Evolutionary conservation across 331 rosid species (phyloP).

Genomic region (Prunus yedoensis): DNA sequence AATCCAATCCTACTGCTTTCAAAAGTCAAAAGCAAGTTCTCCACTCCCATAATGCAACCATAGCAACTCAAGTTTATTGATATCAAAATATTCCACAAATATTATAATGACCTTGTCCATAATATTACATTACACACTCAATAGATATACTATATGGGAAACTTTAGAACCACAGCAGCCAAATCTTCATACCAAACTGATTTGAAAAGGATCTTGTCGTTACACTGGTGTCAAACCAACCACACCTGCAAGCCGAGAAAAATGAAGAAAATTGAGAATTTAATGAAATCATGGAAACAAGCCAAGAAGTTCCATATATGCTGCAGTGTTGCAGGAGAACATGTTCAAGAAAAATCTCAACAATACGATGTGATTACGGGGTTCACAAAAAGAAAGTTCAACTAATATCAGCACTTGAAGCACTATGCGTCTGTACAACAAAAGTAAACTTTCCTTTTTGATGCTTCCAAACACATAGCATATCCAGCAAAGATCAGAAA

Average conservation of each 20-base stretch:
- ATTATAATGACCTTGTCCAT: not conserved
- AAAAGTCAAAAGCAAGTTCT: not conserved
- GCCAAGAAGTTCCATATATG: not conserved
- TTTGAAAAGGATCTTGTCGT: constrained; percentile 16
- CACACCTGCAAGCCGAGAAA: constrained; percentile 46
- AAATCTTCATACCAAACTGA: constrained; percentile 15
- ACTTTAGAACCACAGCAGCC: constrained; percentile 19
- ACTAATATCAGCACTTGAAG: not conserved
- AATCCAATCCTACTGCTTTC: not conserved
- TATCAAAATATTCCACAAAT: constrained; percentile 6
- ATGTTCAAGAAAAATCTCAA: not conserved
- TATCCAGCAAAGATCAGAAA: not conserved
- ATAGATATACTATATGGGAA: constrained; percentile 14
- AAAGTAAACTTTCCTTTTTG: not conserved
- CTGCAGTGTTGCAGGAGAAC: not conserved
- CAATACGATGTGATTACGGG: not conserved
- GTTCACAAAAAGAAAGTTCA: not conserved
- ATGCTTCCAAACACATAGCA: not conserved
- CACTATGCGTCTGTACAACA: not conserved
- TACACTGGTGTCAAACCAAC: constrained; percentile 74
- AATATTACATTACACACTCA: constrained; percentile 26
- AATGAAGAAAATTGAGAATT: not conserved
- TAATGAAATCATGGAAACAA: not conserved
- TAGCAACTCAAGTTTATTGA: not conserved
- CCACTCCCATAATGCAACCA: not conserved